A percentile compares a stretch with the other conserved stretches of the same genome.
Conservation (phyloP, 73 alveolate genomes). For the Stentor coeruleus region DNA sequence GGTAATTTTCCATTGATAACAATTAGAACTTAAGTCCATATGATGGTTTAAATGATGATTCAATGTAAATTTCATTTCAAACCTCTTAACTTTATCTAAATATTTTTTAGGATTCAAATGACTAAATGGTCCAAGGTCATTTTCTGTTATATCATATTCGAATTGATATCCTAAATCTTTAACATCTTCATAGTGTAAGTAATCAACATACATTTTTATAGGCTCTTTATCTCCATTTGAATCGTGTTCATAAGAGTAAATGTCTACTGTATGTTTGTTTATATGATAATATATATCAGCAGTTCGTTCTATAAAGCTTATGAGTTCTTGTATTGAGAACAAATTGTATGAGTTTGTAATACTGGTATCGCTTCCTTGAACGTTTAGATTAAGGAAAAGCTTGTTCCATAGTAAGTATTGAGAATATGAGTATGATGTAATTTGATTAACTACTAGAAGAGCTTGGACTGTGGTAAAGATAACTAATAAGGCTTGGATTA, state of each 20-base stretch:
- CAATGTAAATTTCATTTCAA: background rate
- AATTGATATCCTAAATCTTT: background rate
- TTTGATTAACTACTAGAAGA: background rate
- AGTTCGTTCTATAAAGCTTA: background rate
- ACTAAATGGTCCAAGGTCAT: constrained; percentile 21
- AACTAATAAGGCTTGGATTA: constrained; percentile 1
- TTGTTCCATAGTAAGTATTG: constrained; percentile 7
- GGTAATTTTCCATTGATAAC: background rate
- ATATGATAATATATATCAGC: background rate
- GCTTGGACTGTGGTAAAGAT: constrained; percentile 19
- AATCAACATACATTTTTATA: background rate
- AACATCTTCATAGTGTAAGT: constrained; percentile 7
- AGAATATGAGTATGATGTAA: background rate
- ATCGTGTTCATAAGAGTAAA: constrained; percentile 1
- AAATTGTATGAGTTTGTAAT: constrained; percentile 17
- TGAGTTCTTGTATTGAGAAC: background rate
- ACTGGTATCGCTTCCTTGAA: constrained; percentile 8
- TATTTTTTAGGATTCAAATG: constrained; percentile 13
- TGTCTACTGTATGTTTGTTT: constrained; percentile 13
- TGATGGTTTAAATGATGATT: constrained; percentile 4
- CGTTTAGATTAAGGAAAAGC: background rate
- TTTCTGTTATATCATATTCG: background rate
- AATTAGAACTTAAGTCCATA: background rate
- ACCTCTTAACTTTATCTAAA: background rate
- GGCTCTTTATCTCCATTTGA: background rate